Percentiles rank a stretch among this genome's conserved stretches.
phyloP scores from a whole-genome alignment of 169 alveolate genomes.

The Plasmodium malariae region DNA sequence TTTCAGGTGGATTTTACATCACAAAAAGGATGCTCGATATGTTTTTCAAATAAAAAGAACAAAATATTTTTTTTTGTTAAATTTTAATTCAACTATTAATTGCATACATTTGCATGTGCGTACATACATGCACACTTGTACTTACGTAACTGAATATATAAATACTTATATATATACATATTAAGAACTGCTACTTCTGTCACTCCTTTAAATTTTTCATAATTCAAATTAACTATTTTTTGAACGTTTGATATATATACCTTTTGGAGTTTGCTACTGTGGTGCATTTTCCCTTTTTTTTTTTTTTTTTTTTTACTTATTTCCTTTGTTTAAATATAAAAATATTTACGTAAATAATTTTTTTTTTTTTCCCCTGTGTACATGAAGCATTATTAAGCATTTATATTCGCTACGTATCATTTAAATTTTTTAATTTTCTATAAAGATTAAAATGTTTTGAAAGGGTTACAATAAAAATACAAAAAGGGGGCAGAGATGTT shows the following conservation, averaged over 20 bases:
- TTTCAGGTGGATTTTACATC: constrained; percentile 94
- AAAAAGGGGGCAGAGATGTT: too few relatives aligned
- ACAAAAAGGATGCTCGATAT: constrained; percentile 95
- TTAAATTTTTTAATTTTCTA: background rate
- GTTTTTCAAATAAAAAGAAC: constrained; percentile 84
- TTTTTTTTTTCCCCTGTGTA: background rate
- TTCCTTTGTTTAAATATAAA: constrained; percentile 47
- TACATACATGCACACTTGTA: background rate
- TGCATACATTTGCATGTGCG: constrained; percentile 1
- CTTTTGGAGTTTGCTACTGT: too few relatives aligned
- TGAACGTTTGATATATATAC: too few relatives aligned
- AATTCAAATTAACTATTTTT: background rate
- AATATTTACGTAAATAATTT: constrained; percentile 29
- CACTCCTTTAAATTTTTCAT: background rate
- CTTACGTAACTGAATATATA: too few relatives aligned
- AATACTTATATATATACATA: too few relatives aligned
- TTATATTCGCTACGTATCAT: background rate
- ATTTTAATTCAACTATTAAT: constrained; percentile 3
- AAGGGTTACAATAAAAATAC: background rate
- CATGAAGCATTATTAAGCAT: background rate
- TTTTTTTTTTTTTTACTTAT: constrained; percentile 19
- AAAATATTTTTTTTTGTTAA: constrained; percentile 5
- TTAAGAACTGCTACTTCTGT: background rate
- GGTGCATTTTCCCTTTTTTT: background rate
- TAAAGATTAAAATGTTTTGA: background rate